Evolutionary conservation across 2,329 filamentous ascomycete species (phyloP).

Genomic region (Atkinsonella hypoxylon): DNA sequence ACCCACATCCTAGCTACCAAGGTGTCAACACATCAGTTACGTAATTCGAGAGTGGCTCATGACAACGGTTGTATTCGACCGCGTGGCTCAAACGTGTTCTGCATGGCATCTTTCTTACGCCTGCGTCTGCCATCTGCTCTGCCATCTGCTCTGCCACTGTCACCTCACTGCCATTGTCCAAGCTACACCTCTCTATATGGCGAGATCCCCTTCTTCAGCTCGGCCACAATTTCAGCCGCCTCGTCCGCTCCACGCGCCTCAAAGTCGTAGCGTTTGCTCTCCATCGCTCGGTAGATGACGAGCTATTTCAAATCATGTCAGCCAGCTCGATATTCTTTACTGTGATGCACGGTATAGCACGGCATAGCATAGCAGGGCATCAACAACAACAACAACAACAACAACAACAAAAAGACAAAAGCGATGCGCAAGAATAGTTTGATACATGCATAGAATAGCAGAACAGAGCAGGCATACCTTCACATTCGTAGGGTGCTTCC

Average conservation of each 20-base stretch:
- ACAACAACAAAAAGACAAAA: not conserved
- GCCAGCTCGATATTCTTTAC: not conserved
- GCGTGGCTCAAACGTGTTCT: too few species aligned
- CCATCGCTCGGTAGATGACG: conserved; percentile 62
- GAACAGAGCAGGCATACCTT: conserved; percentile 41
- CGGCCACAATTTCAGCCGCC: conserved; percentile 65
- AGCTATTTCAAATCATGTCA: conserved; percentile 28
- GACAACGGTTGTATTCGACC: too few species aligned
- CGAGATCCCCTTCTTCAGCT: conserved; percentile 65
- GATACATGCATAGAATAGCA: conserved; percentile 2
- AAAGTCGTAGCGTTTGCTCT: conserved; percentile 76
- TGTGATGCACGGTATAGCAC: too few species aligned
- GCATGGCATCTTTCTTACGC: too few species aligned
- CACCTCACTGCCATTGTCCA: too few species aligned
- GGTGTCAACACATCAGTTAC: too few species aligned
- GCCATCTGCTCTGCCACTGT: too few species aligned
- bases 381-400: not conserved
- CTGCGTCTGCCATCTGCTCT: too few species aligned
- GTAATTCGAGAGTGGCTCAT: too few species aligned
- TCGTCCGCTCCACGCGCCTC: conserved; percentile 62
- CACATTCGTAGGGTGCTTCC: conserved; percentile 71
- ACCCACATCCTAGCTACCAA: too few species aligned
- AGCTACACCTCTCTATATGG: conserved; percentile 43
- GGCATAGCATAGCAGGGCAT: too few species aligned
- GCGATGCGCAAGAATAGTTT: not conserved